Evolutionary conservation across 345 rosid genomes (phyloP), one percentile per base, ranked within the genome.

Genomic region (Combretum micranthum): DNA sequence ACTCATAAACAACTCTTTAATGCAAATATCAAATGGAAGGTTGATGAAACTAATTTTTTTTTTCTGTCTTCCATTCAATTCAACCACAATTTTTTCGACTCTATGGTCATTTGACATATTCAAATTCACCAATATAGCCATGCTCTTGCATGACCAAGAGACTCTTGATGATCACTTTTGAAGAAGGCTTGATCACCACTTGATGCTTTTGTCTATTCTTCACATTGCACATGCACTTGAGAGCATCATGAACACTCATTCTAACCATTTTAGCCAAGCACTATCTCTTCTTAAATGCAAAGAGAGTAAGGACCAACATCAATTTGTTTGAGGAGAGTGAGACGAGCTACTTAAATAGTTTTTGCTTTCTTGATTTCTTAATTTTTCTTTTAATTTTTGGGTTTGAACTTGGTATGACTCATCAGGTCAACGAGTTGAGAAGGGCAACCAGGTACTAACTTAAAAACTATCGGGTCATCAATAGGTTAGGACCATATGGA

Each of bases 171-270:
- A 69, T 57, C 4, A 69, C 73, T 54, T 69, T 69, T 3, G 73
- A 69, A 48, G 73, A 69, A 23, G 73, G 73, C 68, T 68, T 58
- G 63, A 69, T 63, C 73, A 69, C 57, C 46, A 69, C 73, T 56
- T 69, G 73, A 8, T 68, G 47, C 42, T 69, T 63, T 8, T 68
- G 68, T 22, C 64, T 46, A 50, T 63, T 69, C 60, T 69, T 68
- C 4, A 68, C 73, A 58, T 69, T 69, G 44, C 57, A 69, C 69
- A 69, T 69, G 60, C 68, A 32, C 68, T 69, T 69, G 47, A 69
- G 73, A 57, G 73, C 73, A 53, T 69, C 73, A 48, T 69, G 46
- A 58, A 69, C 73, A 25, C 73, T 69, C 15, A 69, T 51, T 44
- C 73, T 69, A 64, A 69, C 69, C 73, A 69, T 69, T 13, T 47